Conservation (phyloP, 2,329 filamentous ascomycete genomes). For the Exophiala aquamarina region DNA sequence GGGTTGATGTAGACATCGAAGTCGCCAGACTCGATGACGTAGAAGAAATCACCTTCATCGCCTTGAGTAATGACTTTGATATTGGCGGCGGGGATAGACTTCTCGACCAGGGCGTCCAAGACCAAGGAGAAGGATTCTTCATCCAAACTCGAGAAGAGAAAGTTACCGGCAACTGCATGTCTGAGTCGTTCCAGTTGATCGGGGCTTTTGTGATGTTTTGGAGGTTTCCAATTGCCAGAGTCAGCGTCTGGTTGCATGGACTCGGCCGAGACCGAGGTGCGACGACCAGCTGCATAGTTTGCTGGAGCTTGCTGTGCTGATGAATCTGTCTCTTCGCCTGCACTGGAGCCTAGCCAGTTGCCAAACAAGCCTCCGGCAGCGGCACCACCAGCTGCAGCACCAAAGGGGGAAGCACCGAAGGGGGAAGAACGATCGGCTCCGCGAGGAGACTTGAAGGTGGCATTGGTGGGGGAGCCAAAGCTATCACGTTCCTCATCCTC, state of each 20-base stretch:
- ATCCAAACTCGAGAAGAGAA: conserved; percentile 90
- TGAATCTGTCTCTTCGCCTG: conserved; percentile 51
- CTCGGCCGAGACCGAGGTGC: conserved; percentile 95
- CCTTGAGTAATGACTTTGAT: conserved; percentile 92
- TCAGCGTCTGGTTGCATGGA: conserved; percentile 86
- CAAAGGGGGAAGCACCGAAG: conserved; percentile 54
- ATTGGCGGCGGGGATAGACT: conserved; percentile 88
- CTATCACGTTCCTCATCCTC: conserved; percentile 74
- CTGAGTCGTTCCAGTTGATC: conserved; percentile 81
- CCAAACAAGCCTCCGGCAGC: conserved; percentile 25
- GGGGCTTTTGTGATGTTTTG: conserved; percentile 75
- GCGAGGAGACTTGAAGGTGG: conserved; percentile 51
- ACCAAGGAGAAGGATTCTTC: conserved; percentile 89
- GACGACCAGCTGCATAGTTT: conserved; percentile 82
- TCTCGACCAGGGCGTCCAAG: conserved; percentile 87
- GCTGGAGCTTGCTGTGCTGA: conserved; percentile 59
- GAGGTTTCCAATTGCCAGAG: conserved; percentile 87
- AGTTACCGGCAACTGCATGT: conserved; percentile 81
- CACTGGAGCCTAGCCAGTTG: conserved; percentile 25
- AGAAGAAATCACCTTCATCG: conserved; percentile 95
- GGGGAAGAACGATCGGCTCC: conserved; percentile 36
- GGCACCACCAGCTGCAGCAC: conserved; percentile 47
- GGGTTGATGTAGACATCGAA: conserved; percentile 91
- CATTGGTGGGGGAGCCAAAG: conserved; percentile 71
- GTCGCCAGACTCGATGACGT: conserved; percentile 85